Evolutionary conservation across 805 yeast genomes (phyloP), one percentile per base, ranked within the genome.

Genomic region (Saccharomycopsis microspora): DNA sequence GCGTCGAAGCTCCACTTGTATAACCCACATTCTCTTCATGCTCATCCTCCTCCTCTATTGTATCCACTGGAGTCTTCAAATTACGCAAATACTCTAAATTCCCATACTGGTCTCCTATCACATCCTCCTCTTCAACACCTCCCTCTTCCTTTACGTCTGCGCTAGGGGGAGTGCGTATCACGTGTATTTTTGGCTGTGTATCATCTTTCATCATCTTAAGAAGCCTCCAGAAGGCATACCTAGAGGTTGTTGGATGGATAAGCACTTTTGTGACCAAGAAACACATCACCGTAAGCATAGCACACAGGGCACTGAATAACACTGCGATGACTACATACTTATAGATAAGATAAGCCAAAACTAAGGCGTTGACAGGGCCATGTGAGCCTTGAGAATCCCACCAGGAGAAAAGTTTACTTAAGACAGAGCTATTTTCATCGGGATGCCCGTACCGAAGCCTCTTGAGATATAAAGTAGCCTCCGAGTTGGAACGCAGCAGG

Each of bases 51-150:
- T 39, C 41, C 41, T 8, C 29, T 9, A 39, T 39, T 8, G 11
- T 39, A 9, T 39, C 41, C 9, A 9, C 11, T 34, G 10, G n/a
- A 39, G 9, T 9, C 41, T 9, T 39, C 41, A 11, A 8, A 11
- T 39, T 11, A 39, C 48, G 39, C 36, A 41, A 45, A 31, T 47
- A 50, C 34, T 44, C 51, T 43, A 48, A 45, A 27, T 38, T 41
- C 9, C 51, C 33, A 33, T 45, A 42, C 33, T 47, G 43, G 6
- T 50, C 53, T 3, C 45, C 50, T 34, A 45, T 30, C 37, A 48
- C 9, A 6, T 50, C 53, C 5, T 50, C 53, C 27, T 50, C 53
- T 19, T n/a, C 43, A 41, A 19, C 32, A 3, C 30, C 43, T 8
- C 8, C 32, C 33, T 28, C 8, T 3, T 41, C 29, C n/a, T 19